These are phyloP conservation scores for Alternaria angustiovoidea DNA, from an alignment of 2,329 filamentous ascomycete genomes.

Conservation along the genomic window DNA sequence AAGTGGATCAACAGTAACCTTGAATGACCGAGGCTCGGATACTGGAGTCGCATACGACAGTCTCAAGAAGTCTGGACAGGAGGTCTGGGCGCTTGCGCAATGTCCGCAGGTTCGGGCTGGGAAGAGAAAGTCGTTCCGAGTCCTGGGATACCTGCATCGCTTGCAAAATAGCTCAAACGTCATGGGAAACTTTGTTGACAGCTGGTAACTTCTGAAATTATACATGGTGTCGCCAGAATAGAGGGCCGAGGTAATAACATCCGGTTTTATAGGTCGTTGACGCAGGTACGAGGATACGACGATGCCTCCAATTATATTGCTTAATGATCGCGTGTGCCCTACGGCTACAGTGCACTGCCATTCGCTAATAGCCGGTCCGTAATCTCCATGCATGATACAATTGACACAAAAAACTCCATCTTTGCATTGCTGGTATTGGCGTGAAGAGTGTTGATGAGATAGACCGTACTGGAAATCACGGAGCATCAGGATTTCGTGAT, in stretches of 20 bases:
- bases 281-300: conserved; percentile 1
- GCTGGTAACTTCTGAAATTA: conserved; percentile 25
- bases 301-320: neutral
- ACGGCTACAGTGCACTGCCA: conserved; percentile 23
- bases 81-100: conserved; percentile 13
- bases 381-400: conserved; percentile 23
- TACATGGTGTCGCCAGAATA: conserved; percentile 12
- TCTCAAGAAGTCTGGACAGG: conserved; percentile 3
- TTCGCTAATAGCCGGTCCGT: conserved; percentile 29
- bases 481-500: neutral
- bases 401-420: conserved; percentile 20
- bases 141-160: conserved; percentile 25
- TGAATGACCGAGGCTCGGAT: conserved; percentile 10
- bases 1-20: conserved; percentile 9
- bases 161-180: conserved; percentile 30
- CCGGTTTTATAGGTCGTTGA: neutral
- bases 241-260: conserved; percentile 14
- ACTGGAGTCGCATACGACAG: conserved; percentile 5
- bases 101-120: conserved; percentile 5
- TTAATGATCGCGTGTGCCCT: conserved; percentile 22
- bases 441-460: conserved; percentile 13
- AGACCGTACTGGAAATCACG: neutral
- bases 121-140: conserved; percentile 1
- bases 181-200: conserved; percentile 21
- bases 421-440: conserved; percentile 18